Evolutionary conservation across 371 early-diverging fungal species (phyloP), one percentile per base, ranked within the genome.

Genomic region (Saksenaea vasiformis): DNA sequence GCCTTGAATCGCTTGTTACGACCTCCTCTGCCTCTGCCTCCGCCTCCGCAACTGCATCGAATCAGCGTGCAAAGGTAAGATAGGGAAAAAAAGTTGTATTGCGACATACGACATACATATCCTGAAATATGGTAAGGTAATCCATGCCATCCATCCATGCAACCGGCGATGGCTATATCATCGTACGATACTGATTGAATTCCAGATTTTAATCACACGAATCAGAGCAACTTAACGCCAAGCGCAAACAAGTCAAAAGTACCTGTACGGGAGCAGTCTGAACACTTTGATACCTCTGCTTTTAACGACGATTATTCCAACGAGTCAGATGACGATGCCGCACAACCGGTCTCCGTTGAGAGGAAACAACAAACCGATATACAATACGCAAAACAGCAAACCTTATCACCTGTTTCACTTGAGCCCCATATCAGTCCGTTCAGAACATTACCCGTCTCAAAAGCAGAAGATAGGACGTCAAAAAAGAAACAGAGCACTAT

Each of bases 231-330:
- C 11, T 11, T 39, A 14, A 39, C 11, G 11, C 11, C 39, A 11
- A 39, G 39, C 22, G 22, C 11, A 9, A 17, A 22, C 0, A 17
- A 47, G 17, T 11, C 24, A 22, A 47, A 17, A 11, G 24, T 11
- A 22, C 51, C 51, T 2, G 70, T 73, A 70, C 67, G 74, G 56
- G 70, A 62, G 19, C 74, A 73, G 64, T 73, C 74, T 19, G 67
- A 72, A 38, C 64, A 68, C 56, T 80, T 75, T 57, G 80, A 77
- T 64, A 73, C 80, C 22, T 66, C 69, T 1, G 75, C 70, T 10
- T 69, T 79, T 39, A 82, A 82, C 27, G 71, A 79, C 17, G 69
- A 76, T 61, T 82, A 82, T 39, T 81, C 82, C 5, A 74, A 77
- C 60, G 71, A 73, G 39, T 76, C 62, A 11, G 60, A 69, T 43